Percentiles rank a stretch among this genome's conserved stretches.
phyloP scores from a whole-genome alignment of 305 asterid species.

The Ajuga reptans region DNA sequence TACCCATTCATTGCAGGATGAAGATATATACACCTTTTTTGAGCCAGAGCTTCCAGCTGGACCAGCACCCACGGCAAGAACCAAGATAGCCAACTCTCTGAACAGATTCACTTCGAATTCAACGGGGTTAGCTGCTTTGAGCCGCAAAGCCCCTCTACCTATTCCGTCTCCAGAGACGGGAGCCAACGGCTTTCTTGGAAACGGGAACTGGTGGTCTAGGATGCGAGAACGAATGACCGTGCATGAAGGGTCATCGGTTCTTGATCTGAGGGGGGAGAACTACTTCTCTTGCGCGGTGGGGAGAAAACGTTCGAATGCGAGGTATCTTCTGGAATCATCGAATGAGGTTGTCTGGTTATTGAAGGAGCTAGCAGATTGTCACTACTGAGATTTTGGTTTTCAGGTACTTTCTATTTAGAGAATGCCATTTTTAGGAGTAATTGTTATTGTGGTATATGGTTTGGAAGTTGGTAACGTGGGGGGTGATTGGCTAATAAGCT shows the following conservation, averaged over 20 bases:
- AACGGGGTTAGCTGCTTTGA: constrained; percentile 28
- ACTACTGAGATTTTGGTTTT: not conserved
- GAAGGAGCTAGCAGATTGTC: constrained; percentile 45
- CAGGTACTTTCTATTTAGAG: not conserved
- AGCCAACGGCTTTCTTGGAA: constrained; percentile 30
- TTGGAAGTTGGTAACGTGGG: not conserved
- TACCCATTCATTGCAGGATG: constrained; percentile 45
- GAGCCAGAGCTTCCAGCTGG: constrained; percentile 80
- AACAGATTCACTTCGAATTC: constrained; percentile 36
- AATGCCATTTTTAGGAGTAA: not conserved
- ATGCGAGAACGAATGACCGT: constrained; percentile 49
- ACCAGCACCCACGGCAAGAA: constrained; percentile 38
- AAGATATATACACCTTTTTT: constrained; percentile 69
- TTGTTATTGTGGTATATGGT: not conserved
- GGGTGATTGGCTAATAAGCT: too few species aligned
- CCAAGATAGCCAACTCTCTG: constrained; percentile 41
- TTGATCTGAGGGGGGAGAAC: constrained; percentile 68
- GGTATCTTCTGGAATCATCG: constrained; percentile 68
- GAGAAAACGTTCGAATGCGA: constrained; percentile 58
- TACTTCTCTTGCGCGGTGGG: constrained; percentile 93
- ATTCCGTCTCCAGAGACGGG: constrained; percentile 35
- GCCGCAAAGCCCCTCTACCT: constrained; percentile 33
- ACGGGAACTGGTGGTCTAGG: constrained; percentile 51
- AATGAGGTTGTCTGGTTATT: constrained; percentile 63
- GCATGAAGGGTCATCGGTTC: constrained; percentile 80